Evolutionary conservation across 1,139 yeast species (phyloP).

Genomic region (Eremothecium coryli): DNA sequence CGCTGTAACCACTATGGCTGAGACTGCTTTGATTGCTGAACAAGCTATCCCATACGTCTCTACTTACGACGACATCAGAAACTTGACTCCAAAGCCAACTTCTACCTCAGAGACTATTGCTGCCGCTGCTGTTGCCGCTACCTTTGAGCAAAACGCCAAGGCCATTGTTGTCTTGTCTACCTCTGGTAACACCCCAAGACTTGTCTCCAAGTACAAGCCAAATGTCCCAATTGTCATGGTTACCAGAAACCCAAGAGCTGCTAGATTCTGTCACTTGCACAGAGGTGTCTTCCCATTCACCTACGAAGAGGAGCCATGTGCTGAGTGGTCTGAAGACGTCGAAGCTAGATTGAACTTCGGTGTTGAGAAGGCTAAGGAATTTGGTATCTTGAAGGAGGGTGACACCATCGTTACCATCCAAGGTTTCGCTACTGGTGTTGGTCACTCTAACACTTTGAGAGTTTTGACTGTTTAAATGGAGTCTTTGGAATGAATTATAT

Average conservation of each 20-base stretch:
- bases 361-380: conserved; percentile 77
- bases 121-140: conserved; percentile 91
- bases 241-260: conserved; percentile 87
- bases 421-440: conserved; percentile 98
- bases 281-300: conserved; percentile 98
- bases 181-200: conserved; percentile 90
- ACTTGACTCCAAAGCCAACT: conserved; percentile 80
- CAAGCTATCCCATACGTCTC: conserved; percentile 89
- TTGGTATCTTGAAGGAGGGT: conserved; percentile 80
- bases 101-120: conserved; percentile 96
- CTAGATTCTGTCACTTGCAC: conserved; percentile 91
- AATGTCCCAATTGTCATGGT: conserved; percentile 96
- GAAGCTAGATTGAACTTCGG: conserved; percentile 94
- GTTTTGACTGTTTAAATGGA: conserved; percentile 36
- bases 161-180: conserved; percentile 95
- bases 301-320: conserved; percentile 56
- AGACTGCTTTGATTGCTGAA: conserved; percentile 93
- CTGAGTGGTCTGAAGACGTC: conserved; percentile 94
- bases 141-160: conserved; percentile 92
- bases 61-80: conserved; percentile 81
- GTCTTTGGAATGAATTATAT: neutral
- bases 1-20: conserved; percentile 98
- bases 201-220: conserved; percentile 96
- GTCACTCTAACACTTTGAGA: conserved; percentile 98
- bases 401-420: conserved; percentile 90